Percentiles rank a stretch among this genome's conserved stretches.
Evolutionary conservation across 768 basidiomycete genomes (phyloP).

Genomic region (Leccinellum albellum): DNA sequence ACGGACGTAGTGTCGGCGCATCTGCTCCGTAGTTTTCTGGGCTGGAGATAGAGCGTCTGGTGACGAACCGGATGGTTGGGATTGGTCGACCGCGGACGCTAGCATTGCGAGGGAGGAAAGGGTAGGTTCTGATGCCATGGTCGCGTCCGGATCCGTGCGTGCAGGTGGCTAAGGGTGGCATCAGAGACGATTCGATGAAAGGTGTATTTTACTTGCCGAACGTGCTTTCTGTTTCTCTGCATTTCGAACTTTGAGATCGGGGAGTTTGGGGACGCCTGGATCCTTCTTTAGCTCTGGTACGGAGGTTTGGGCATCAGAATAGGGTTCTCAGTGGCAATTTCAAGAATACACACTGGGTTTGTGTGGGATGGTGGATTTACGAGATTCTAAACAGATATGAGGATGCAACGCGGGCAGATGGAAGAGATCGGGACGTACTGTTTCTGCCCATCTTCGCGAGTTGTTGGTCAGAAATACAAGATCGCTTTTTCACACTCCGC

Average conservation of each 20-base stretch:
- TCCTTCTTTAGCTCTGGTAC: slow-evolving; percentile 78
- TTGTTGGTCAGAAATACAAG: neutral
- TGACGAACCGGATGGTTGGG: slow-evolving; percentile 15
- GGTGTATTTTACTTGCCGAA: slow-evolving; percentile 31
- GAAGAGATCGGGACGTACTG: slow-evolving; percentile 17
- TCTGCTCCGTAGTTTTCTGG: slow-evolving; percentile 62
- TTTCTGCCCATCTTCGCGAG: slow-evolving; percentile 27
- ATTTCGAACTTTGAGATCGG: slow-evolving; percentile 62
- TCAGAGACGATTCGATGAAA: neutral
- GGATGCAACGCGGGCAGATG: neutral
- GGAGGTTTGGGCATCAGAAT: neutral
- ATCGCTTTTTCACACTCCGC: slow-evolving; percentile 10
- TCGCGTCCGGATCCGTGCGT: slow-evolving; percentile 45
- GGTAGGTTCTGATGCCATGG: slow-evolving; percentile 74
- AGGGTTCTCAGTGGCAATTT: slow-evolving; percentile 1
- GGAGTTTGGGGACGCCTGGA: slow-evolving; percentile 81
- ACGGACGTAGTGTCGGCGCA: slow-evolving; percentile 70
- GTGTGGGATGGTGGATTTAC: slow-evolving; percentile 22
- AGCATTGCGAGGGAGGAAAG: slow-evolving; percentile 56
- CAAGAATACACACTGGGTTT: slow-evolving; percentile 22
- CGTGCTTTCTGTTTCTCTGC: slow-evolving; percentile 45
- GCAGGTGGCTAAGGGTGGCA: slow-evolving; percentile 21
- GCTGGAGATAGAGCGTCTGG: slow-evolving; percentile 26
- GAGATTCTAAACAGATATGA: slow-evolving; percentile 17
- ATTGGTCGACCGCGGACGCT: slow-evolving; percentile 34